Base-by-base conservation (phyloP, 305 asterid species). In the Fraxinus albicans region DNA sequence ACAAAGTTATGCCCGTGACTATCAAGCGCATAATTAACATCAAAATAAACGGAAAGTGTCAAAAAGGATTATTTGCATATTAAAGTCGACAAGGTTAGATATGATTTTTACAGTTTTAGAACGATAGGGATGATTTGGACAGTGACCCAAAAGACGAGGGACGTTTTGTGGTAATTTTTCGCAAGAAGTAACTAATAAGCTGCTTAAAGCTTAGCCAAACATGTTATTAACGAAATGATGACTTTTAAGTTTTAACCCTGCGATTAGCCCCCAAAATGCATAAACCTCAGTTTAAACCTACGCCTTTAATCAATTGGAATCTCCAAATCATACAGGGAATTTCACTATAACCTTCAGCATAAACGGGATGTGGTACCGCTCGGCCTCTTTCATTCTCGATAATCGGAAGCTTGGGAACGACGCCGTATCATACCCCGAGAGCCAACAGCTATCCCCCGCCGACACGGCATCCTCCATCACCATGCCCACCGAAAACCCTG, bases 341-440 rank as follows among this genome's bases (percentile, higher is more conserved):
- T 27, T 73, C 83, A 73, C 40, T 34, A 38, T 73, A 76, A 77
- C 78, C 75, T 6, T n/a, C 65, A 55, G 9, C 25, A 55, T 6
- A 55, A n/a, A 55, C 58, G n/a, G 82, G 78, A 92, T 92, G 97
- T 92, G 94, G 94, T 78, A 87, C 77, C 83, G 93, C 80, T 92
- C 94, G 58, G 95, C 97, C 25, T 90, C 92, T 19, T 90, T 93
- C 92, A 91, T 91, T 69, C 92, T 90, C 81, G 93, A 92, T 82
- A 88, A 87, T 29, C 89, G 13, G 15, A 85, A 79, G 10, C 79
- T 65, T 60, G 8, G 33, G 33, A 89, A 82, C 95, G 95, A 88
- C 88, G 72, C 84, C 86, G 93, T 63, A 27, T 21, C 82, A 13
- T 85, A 78, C 83, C 80, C 89, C 25, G 89, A 82, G 73, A 82